These are phyloP conservation scores for Cyberlindnera suaveolens DNA, from an alignment of 805 yeast species.

Conservation along the genomic window DNA sequence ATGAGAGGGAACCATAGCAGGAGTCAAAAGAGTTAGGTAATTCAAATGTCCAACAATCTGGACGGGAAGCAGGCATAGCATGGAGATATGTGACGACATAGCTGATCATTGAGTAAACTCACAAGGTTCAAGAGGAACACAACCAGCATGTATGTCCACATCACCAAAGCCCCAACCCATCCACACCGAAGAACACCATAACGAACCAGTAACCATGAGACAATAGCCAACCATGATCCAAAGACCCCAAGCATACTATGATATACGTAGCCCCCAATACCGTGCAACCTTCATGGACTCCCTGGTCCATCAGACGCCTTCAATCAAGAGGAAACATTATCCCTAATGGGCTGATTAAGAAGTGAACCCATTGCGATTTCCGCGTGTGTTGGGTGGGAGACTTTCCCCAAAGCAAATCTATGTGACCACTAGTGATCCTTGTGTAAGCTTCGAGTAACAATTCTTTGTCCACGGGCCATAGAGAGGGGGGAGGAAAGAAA, in stretches of 20 bases:
- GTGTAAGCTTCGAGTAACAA: slow-evolving; percentile 70
- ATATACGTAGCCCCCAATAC: no score
- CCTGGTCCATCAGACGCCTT: neutral
- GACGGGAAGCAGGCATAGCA: no score
- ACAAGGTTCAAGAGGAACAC: slow-evolving; percentile 23
- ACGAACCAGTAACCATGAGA: no score
- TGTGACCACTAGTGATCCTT: slow-evolving; percentile 30
- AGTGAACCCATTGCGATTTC: slow-evolving; percentile 45
- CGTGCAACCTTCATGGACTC: no score
- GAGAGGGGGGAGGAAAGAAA: slow-evolving; percentile 9
- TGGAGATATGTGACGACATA: no score
- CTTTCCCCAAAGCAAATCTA: slow-evolving; percentile 72
- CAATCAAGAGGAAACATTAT: neutral
- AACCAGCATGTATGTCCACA: slow-evolving; percentile 1
- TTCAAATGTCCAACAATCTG: no score
- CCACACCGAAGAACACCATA: no score
- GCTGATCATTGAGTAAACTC: slow-evolving; percentile 3
- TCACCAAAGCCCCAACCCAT: neutral
- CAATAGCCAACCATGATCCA: neutral
- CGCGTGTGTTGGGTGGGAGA: slow-evolving; percentile 72
- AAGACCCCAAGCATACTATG: neutral
- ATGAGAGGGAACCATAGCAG: neutral
- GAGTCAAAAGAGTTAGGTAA: no score
- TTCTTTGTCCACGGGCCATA: slow-evolving; percentile 65
- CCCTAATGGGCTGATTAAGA: slow-evolving; percentile 8